These are phyloP conservation scores for Didymella sp. DNA, from an alignment of 2,329 filamentous ascomycete species.

Conservation along the genomic window DNA sequence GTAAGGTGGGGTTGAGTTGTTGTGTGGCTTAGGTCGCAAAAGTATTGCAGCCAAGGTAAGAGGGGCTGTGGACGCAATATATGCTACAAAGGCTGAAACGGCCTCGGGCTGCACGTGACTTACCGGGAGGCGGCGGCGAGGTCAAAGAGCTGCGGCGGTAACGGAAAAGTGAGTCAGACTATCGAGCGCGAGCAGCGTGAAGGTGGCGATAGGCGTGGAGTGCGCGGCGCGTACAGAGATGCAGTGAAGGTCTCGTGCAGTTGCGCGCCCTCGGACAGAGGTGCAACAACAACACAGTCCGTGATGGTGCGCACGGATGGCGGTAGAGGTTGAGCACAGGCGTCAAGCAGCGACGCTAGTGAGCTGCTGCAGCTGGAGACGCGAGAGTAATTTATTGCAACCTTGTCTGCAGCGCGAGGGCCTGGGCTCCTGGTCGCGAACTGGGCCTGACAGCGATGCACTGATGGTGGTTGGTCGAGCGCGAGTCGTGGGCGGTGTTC, in stretches of 20 bases:
- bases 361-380: slow-evolving; percentile 30
- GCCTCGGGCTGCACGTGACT: slow-evolving; percentile 39
- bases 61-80: slow-evolving; percentile 34
- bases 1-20: slow-evolving; percentile 20
- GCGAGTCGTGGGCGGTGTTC: slow-evolving; percentile 37
- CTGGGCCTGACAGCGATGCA: slow-evolving; percentile 28
- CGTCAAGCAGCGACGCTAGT: slow-evolving; percentile 29
- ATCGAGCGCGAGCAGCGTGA: slow-evolving; percentile 18
- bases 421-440: slow-evolving; percentile 26
- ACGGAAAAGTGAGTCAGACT: slow-evolving; percentile 37
- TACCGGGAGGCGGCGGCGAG: slow-evolving; percentile 43
- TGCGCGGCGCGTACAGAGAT: slow-evolving; percentile 27
- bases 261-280: slow-evolving; percentile 24
- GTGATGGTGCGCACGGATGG: slow-evolving; percentile 34
- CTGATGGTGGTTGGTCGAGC: slow-evolving; percentile 32
- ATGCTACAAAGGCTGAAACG: slow-evolving; percentile 40
- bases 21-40: slow-evolving; percentile 30
- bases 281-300: slow-evolving; percentile 31
- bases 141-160: slow-evolving; percentile 24
- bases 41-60: slow-evolving; percentile 18
- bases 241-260: slow-evolving; percentile 30
- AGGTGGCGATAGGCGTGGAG: slow-evolving; percentile 39
- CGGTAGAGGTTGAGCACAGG: slow-evolving; percentile 26
- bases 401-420: slow-evolving; percentile 17
- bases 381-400: slow-evolving; percentile 21